These are phyloP conservation scores for Austroboletus niveus DNA, from an alignment of 1,284 basidiomycete genomes.

Conservation along the genomic window DNA sequence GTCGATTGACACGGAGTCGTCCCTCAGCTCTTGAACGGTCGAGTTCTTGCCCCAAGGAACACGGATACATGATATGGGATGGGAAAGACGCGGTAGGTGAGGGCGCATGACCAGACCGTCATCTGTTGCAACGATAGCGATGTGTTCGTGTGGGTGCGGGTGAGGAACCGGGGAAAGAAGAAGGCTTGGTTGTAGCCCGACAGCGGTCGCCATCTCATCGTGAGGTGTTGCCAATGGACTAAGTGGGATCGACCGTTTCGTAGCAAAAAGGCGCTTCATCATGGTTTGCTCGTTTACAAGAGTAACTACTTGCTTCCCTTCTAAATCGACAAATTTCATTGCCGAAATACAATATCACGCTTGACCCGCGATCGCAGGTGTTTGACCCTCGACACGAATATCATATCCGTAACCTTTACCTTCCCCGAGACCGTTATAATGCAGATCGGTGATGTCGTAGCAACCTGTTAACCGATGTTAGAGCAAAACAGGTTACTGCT, in stretches of 20 bases:
- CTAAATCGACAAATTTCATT: slow-evolving; percentile 12
- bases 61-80: slow-evolving; percentile 45
- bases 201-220: slow-evolving; percentile 19
- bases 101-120: slow-evolving; percentile 67
- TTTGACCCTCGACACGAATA: slow-evolving; percentile 47
- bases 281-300: not conserved
- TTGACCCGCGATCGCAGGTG: slow-evolving; percentile 16
- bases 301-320: not conserved
- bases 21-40: slow-evolving; percentile 52
- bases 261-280: slow-evolving; percentile 27
- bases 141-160: slow-evolving; percentile 66
- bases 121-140: slow-evolving; percentile 54
- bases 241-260: not conserved
- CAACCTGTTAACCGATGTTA: slow-evolving; percentile 53
- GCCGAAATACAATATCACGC: slow-evolving; percentile 20
- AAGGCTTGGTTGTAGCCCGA: slow-evolving; percentile 57
- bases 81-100: slow-evolving; percentile 39
- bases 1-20: slow-evolving; percentile 34
- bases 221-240: not conserved
- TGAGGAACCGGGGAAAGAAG: slow-evolving; percentile 66
- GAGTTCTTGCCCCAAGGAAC: slow-evolving; percentile 62
- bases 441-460: slow-evolving; percentile 77
- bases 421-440: slow-evolving; percentile 78
- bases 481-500: not conserved
- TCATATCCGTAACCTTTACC: slow-evolving; percentile 78